Evolutionary conservation across 148 eudicot species (phyloP), one percentile per base, ranked within the genome.

Genomic region (Nepenthes mirabilis): DNA sequence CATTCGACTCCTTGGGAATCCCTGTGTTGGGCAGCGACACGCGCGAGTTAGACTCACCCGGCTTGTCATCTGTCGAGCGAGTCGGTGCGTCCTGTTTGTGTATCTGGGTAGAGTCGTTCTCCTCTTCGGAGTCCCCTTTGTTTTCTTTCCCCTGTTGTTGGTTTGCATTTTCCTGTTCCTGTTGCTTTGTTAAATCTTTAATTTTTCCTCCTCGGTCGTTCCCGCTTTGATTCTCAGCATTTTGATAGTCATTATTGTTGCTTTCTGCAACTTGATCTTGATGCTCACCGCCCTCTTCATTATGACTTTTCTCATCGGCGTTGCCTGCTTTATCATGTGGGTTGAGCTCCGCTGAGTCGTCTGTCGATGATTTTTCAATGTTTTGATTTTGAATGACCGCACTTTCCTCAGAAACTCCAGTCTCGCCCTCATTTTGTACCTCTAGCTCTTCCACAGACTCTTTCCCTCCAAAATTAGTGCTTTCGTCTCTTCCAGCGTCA

Each of bases 1-100:
- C 88, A 8, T 72, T 79, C 0, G 96, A 85, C 69, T 91, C 95
- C 68, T 83, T 78, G 23, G 94, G 94, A 52, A 89, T 83, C 56
- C 81, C 87, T 3, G 91, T 67, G 65, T 64, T 79, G 7, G 72
- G 75, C 48, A 66, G 63, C 14, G 78, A 40, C 4, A 40, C 45
- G 4, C 45, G 6, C 6, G 45, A 33, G 60, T 48, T 68, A 37
- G 79, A 47, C 50, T 73, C 58, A 9, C 34, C 56, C 35, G 69
- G 11, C 9, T 74, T 71, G 13, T 72, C 79, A 12, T 74, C 66
- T 68, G 47, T 63, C 56, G 68, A 51, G 47, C 33, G 23, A 14
- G 52, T 57, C 60, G 61, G 12, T 37, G 64, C 48, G 35, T 61
- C 68, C 43, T 60, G 62, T 63, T 60, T 66, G 52, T 52, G 49